Evolutionary conservation across 1,284 basidiomycete genomes (phyloP).

Genomic region (Puccinia triticina): DNA sequence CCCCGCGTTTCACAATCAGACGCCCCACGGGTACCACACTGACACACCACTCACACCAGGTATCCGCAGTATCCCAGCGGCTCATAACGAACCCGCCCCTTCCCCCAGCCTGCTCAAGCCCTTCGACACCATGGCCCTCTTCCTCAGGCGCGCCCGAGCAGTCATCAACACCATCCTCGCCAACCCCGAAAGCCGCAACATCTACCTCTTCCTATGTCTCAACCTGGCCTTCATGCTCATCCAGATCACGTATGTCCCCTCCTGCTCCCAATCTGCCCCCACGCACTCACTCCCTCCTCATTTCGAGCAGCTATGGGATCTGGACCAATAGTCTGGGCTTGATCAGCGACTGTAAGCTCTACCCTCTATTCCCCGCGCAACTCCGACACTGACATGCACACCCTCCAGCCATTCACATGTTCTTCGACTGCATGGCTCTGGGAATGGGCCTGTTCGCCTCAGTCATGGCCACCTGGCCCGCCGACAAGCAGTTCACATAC

Average conservation of each 20-base stretch:
- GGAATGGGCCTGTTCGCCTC: constrained; percentile 93
- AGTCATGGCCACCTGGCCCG: constrained; percentile 96
- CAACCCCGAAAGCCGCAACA: constrained; percentile 87
- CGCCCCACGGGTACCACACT: background rate
- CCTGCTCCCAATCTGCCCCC: background rate
- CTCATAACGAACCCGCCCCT: constrained; percentile 50
- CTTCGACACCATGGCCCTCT: constrained; percentile 30
- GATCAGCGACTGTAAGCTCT: constrained; percentile 84
- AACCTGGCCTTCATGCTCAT: constrained; percentile 92
- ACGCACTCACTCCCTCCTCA: background rate
- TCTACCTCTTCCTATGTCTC: constrained; percentile 93
- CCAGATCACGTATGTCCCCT: constrained; percentile 59
- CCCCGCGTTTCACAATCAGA: background rate
- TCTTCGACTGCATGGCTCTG: constrained; percentile 97
- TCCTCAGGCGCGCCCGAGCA: constrained; percentile 55
- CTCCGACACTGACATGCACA: background rate
- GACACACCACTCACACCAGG: constrained; percentile 39
- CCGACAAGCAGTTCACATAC: constrained; percentile 91
- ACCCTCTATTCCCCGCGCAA: background rate
- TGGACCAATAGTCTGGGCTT: constrained; percentile 97
- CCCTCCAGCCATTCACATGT: constrained; percentile 91
- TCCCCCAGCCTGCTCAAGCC: constrained; percentile 26
- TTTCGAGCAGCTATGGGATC: constrained; percentile 76
- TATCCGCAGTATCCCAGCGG: constrained; percentile 55
- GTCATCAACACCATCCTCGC: constrained; percentile 79